A percentile compares a stretch with the other conserved stretches of the same genome.
phyloP scores from a whole-genome alignment of 805 yeast genomes.

The Kodamaea restingae region DNA sequence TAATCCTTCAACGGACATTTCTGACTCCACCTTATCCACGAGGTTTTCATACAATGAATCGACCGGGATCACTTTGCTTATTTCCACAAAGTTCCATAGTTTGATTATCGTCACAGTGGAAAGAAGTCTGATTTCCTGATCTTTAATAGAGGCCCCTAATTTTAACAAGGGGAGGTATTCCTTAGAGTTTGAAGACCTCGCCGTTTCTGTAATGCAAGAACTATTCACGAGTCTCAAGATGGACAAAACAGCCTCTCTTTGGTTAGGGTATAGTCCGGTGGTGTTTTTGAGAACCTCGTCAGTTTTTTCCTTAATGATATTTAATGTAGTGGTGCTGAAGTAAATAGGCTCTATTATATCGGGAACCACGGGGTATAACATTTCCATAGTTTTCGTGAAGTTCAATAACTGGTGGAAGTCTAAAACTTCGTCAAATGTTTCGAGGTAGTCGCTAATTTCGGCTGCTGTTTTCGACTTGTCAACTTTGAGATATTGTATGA shows the following conservation, averaged over 20 bases:
- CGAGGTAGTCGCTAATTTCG: constrained; percentile 21
- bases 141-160: constrained; percentile 24
- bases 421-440: constrained; percentile 12
- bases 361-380: constrained; percentile 28
- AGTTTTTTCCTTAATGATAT: constrained; percentile 14
- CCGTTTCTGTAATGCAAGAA: constrained; percentile 48
- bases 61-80: constrained; percentile 12
- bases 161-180: constrained; percentile 41
- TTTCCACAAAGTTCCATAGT: constrained; percentile 50
- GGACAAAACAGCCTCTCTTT: constrained; percentile 5
- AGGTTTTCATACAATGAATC: constrained; percentile 4
- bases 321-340: constrained; percentile 17
- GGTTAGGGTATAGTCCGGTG: constrained; percentile 2
- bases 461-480: constrained; percentile 14
- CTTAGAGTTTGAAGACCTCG: constrained; percentile 45
- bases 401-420: constrained; percentile 16
- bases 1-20: constrained; percentile 39
- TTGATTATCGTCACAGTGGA: constrained; percentile 50
- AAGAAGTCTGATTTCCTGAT: constrained; percentile 23
- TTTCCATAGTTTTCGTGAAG: constrained; percentile 18
- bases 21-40: constrained; percentile 1
- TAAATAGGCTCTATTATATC: constrained; percentile 19
- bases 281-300: constrained; percentile 6
- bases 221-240: constrained; percentile 21
- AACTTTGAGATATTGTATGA: constrained; percentile 18